Evolutionary conservation across 306 rosid species (phyloP).

Genomic region (Inga laurina): DNA sequence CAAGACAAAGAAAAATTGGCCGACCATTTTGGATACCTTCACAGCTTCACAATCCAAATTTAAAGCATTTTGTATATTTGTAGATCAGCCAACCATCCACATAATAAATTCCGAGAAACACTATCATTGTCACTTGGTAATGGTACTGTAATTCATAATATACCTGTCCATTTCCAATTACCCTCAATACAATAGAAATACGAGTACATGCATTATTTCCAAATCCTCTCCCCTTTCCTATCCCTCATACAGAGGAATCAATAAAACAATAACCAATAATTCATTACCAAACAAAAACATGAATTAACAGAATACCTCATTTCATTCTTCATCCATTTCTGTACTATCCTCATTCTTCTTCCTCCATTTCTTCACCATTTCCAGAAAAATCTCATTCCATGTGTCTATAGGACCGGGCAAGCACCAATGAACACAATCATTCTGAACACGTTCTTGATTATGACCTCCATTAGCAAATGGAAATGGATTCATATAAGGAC

Average conservation of each 20-base stretch:
- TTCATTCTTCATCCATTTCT: conserved; percentile 30
- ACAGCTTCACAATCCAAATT: conserved; percentile 21
- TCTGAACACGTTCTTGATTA: conserved; percentile 61
- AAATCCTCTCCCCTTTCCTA: conserved; percentile 15
- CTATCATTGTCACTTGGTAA: background rate
- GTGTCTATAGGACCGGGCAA: conserved; percentile 94
- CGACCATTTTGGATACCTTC: conserved; percentile 14
- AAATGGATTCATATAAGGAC: conserved; percentile 83
- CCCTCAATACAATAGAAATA: background rate
- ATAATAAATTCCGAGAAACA: conserved; percentile 21
- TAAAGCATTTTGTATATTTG: conserved; percentile 12
- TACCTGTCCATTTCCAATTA: background rate
- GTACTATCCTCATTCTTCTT: background rate
- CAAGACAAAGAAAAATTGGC: background rate
- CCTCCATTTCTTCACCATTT: conserved; percentile 59
- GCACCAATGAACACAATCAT: conserved; percentile 99
- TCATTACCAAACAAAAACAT: background rate
- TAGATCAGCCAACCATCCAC: background rate
- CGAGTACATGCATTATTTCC: background rate
- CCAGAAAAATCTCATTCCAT: conserved; percentile 84
- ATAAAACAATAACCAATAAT: conserved; percentile 18
- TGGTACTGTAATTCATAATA: background rate
- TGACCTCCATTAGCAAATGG: conserved; percentile 69
- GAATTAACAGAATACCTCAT: conserved; percentile 27
- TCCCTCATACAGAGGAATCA: conserved; percentile 6